A percentile compares a stretch with the other conserved stretches of the same genome.
Evolutionary conservation across 2,329 filamentous ascomycete species (phyloP).

Genomic region (Arthrocladium fulminans): DNA sequence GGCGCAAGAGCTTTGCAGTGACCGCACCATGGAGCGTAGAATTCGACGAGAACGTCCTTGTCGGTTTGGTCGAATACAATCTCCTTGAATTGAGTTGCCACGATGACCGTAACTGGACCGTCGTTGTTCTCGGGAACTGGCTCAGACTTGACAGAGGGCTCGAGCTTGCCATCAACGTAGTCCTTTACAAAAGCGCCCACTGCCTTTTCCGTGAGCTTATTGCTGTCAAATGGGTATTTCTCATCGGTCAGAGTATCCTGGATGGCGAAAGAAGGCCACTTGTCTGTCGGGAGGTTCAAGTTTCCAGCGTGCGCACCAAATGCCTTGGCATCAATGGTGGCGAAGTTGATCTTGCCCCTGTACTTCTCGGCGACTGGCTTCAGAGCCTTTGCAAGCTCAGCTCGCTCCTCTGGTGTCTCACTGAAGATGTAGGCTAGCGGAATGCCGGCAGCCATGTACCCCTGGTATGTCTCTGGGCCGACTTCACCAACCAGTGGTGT

Average conservation of each 20-base stretch:
- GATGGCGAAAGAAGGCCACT: constrained; percentile 96
- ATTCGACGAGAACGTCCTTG: constrained; percentile 96
- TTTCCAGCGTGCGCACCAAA: constrained; percentile 94
- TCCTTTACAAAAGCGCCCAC: constrained; percentile 79
- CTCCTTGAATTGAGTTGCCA: constrained; percentile 88
- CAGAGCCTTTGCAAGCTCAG: constrained; percentile 63
- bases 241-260: constrained; percentile 91
- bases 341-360: constrained; percentile 94
- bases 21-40: constrained; percentile 83
- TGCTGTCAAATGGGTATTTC: constrained; percentile 87
- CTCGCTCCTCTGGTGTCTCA: constrained; percentile 82
- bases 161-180: constrained; percentile 76
- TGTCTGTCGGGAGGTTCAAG: constrained; percentile 90
- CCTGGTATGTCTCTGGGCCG: constrained; percentile 89
- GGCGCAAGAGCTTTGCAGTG: constrained; percentile 62
- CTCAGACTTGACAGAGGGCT: constrained; percentile 98
- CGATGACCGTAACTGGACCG: constrained; percentile 74
- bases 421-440: constrained; percentile 97
- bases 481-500: constrained; percentile 92
- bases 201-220: constrained; percentile 63
- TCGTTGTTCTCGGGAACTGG: constrained; percentile 90
- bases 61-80: constrained; percentile 77
- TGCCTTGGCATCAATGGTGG: constrained; percentile 87
- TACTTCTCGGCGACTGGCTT: constrained; percentile 83
- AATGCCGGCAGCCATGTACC: constrained; percentile 86